Conservation (phyloP, 768 basidiomycete species). For the Tulasnella sp. region DNA sequence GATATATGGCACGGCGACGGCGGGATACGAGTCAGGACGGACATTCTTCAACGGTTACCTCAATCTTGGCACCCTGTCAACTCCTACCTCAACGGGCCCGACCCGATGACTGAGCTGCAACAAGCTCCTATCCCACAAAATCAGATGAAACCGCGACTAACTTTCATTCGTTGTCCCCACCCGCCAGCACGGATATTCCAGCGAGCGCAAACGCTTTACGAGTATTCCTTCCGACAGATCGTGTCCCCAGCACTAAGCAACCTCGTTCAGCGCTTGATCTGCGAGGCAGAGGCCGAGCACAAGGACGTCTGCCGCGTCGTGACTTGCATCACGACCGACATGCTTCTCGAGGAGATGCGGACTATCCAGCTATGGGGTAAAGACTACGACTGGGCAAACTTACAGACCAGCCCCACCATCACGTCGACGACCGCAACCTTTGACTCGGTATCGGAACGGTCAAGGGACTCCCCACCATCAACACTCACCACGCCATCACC, state of each 20-base stretch:
- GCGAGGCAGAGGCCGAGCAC: constrained; percentile 17
- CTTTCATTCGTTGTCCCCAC: background rate
- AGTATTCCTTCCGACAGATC: constrained; percentile 22
- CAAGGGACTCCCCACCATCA: constrained; percentile 13
- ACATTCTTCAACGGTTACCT: background rate
- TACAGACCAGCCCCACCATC: constrained; percentile 23
- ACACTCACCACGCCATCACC: constrained; percentile 2
- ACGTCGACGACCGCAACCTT: background rate
- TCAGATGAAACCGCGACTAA: background rate
- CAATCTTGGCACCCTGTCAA: constrained; percentile 28
- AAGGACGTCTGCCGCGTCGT: constrained; percentile 20
- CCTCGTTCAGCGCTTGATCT: constrained; percentile 19
- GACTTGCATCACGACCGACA: background rate
- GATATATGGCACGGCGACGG: constrained; percentile 19
- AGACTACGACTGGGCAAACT: constrained; percentile 21
- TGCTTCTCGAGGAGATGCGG: constrained; percentile 16
- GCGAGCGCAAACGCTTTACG: constrained; percentile 21
- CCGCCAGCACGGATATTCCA: constrained; percentile 17
- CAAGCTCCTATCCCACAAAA: background rate
- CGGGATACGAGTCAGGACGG: background rate
- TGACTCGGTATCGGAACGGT: background rate
- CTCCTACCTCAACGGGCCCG: constrained; percentile 5
- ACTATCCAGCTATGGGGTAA: constrained; percentile 25
- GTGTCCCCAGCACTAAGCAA: constrained; percentile 24
- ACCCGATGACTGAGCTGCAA: no score